Percentiles rank a stretch among this genome's conserved stretches.
Conservation (phyloP, 805 yeast genomes). For the Wickerhamiella slavikovae region DNA sequence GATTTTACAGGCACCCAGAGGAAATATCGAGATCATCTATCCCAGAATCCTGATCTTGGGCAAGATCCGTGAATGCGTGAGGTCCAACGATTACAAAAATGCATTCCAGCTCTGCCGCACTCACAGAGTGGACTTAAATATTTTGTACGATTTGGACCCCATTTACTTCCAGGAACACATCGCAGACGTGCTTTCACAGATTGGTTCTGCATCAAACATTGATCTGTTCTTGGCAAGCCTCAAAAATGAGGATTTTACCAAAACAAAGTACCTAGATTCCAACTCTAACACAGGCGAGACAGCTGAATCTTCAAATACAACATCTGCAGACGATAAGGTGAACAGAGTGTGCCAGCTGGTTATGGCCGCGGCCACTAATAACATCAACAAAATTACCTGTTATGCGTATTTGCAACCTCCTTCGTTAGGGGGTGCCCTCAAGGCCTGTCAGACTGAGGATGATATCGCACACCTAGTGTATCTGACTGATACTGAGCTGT, state of each 20-base stretch:
- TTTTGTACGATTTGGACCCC: slow-evolving; percentile 75
- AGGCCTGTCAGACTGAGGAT: slow-evolving; percentile 37
- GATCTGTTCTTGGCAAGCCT: slow-evolving; percentile 77
- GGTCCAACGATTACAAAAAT: slow-evolving; percentile 31
- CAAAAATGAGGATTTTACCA: slow-evolving; percentile 66
- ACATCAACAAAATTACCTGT: slow-evolving; percentile 53
- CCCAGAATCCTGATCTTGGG: slow-evolving; percentile 84
- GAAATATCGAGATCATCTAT: slow-evolving; percentile 80
- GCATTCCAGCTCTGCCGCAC: slow-evolving; percentile 76
- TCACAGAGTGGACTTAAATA: slow-evolving; percentile 79
- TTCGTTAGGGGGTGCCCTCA: slow-evolving; percentile 53
- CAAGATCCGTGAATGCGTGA: slow-evolving; percentile 56
- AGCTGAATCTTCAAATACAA: background rate
- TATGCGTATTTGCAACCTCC: slow-evolving; percentile 86
- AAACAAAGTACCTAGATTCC: slow-evolving; percentile 70
- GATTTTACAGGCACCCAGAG: slow-evolving; percentile 84
- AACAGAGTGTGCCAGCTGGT: slow-evolving; percentile 60
- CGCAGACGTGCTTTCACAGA: slow-evolving; percentile 45
- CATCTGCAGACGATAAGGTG: slow-evolving; percentile 23
- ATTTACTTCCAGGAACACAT: slow-evolving; percentile 40
- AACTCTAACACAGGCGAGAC: background rate
- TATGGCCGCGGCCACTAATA: slow-evolving; percentile 22
- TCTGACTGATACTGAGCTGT: slow-evolving; percentile 66
- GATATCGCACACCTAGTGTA: slow-evolving; percentile 73
- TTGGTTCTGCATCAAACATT: slow-evolving; percentile 51